A percentile compares a stretch with the other conserved stretches of the same genome.
phyloP scores from a whole-genome alignment of 2,329 filamentous ascomycete species.

The Monosporascus sp. region DNA sequence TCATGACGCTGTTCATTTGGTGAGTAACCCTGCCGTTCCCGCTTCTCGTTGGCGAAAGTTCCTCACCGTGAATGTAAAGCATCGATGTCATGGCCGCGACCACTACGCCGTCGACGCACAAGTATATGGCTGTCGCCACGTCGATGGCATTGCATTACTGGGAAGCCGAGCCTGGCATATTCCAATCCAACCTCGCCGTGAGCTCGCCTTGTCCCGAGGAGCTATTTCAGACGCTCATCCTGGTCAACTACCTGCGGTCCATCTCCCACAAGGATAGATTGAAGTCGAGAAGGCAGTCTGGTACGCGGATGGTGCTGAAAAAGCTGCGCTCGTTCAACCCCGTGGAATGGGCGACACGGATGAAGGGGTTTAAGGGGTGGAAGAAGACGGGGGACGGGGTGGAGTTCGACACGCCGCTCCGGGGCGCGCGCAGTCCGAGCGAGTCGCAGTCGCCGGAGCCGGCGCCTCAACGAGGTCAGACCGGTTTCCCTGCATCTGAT shows the following conservation, averaged over 20 bases:
- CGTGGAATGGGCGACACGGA: slow-evolving; percentile 8
- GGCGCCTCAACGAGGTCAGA: neutral
- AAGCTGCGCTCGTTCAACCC: slow-evolving; percentile 8
- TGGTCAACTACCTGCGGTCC: slow-evolving; percentile 11
- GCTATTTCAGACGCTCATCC: slow-evolving; percentile 8
- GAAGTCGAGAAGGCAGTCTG: slow-evolving; percentile 3
- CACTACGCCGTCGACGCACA: slow-evolving; percentile 8
- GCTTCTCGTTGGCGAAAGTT: neutral
- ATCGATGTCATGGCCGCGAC: slow-evolving; percentile 12
- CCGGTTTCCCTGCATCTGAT: neutral
- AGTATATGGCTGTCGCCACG: slow-evolving; percentile 6
- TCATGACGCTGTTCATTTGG: slow-evolving; percentile 8
- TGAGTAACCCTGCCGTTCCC: slow-evolving; percentile 1
- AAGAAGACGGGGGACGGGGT: slow-evolving; percentile 8
- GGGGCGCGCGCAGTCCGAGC: neutral
- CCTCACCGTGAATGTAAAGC: slow-evolving; percentile 1
- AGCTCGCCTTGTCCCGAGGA: slow-evolving; percentile 11
- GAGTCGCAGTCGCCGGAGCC: neutral
- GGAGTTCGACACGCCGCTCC: slow-evolving; percentile 5
- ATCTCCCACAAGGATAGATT: slow-evolving; percentile 4
- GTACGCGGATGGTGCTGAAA: slow-evolving; percentile 8
- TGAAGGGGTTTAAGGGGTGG: slow-evolving; percentile 10
- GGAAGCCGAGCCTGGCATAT: slow-evolving; percentile 7
- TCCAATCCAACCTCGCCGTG: slow-evolving; percentile 10
- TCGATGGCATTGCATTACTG: slow-evolving; percentile 10